These are phyloP conservation scores for Boletus sp. DNA, from an alignment of 1,284 basidiomycete species.

Conservation along the genomic window DNA sequence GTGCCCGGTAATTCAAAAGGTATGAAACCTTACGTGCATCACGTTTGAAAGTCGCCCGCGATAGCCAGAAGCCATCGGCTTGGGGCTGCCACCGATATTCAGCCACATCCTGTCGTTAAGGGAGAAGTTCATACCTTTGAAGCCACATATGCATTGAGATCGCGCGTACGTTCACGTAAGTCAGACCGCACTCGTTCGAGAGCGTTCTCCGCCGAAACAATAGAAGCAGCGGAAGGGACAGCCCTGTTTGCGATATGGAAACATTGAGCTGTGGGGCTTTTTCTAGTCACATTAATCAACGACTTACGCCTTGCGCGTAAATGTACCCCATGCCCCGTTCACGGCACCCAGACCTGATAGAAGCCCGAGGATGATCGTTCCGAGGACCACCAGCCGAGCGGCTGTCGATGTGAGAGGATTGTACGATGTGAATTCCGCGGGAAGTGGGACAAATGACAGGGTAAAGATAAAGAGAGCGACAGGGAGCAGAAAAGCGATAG, in stretches of 20 bases:
- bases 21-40: slow-evolving; percentile 28
- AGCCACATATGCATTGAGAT: slow-evolving; percentile 24
- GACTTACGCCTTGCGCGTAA: slow-evolving; percentile 29
- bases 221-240: slow-evolving; percentile 26
- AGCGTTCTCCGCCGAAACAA: slow-evolving; percentile 34
- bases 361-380: slow-evolving; percentile 67
- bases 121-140: slow-evolving; percentile 26
- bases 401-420: slow-evolving; percentile 48
- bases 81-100: slow-evolving; percentile 22
- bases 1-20: neutral
- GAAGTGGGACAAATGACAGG: slow-evolving; percentile 66
- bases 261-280: slow-evolving; percentile 9
- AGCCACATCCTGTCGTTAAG: slow-evolving; percentile 9
- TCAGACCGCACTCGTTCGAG: slow-evolving; percentile 34
- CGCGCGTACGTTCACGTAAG: slow-evolving; percentile 30
- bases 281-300: slow-evolving; percentile 14
- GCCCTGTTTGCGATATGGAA: slow-evolving; percentile 19
- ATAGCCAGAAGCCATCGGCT: slow-evolving; percentile 29
- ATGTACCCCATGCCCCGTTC: slow-evolving; percentile 57
- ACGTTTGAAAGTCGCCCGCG: slow-evolving; percentile 32
- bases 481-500: slow-evolving; percentile 37
- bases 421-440: slow-evolving; percentile 43
- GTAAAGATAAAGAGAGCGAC: slow-evolving; percentile 57
- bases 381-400: slow-evolving; percentile 69
- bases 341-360: slow-evolving; percentile 76